phyloP scores from a whole-genome alignment of 2,329 filamentous ascomycete genomes.

The Diplodia scrobiculata region DNA sequence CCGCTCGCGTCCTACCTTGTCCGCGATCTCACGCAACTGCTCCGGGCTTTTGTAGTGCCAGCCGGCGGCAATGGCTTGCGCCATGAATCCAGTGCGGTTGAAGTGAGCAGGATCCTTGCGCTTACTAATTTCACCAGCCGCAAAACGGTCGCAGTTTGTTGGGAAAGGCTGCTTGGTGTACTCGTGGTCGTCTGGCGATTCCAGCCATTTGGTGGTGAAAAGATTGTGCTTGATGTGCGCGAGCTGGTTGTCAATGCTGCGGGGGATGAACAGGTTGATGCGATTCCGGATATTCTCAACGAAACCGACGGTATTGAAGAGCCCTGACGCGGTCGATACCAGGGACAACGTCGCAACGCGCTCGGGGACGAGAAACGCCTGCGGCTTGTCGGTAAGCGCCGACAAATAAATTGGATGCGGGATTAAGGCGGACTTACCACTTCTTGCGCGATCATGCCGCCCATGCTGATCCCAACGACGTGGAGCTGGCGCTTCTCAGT shows the following conservation, averaged over 20 bases:
- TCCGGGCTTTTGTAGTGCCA: conserved; percentile 74
- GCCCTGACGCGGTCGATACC: conserved; percentile 53
- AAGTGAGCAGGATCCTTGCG: conserved; percentile 63
- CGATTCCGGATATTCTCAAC: conserved; percentile 65
- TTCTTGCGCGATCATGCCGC: conserved; percentile 91
- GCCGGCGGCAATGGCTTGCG: conserved; percentile 76
- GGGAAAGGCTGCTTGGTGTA: conserved; percentile 57
- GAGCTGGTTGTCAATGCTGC: conserved; percentile 67
- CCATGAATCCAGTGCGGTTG: conserved; percentile 67
- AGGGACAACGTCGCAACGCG: conserved; percentile 55
- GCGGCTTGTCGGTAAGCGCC: conserved; percentile 31
- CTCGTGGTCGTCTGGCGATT: conserved; percentile 57
- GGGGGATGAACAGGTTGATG: conserved; percentile 63
- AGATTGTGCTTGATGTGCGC: conserved; percentile 65
- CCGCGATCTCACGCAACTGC: conserved; percentile 67
- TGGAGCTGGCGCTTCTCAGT: conserved; percentile 61
- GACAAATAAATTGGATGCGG: not conserved
- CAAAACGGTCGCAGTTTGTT: conserved; percentile 79
- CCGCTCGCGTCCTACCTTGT: conserved; percentile 69
- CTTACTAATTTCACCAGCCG: conserved; percentile 77
- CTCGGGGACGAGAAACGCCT: conserved; percentile 49
- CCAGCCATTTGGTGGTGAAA: conserved; percentile 67
- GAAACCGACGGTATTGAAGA: conserved; percentile 57
- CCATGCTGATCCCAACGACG: conserved; percentile 78
- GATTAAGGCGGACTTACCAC: conserved; percentile 51